A percentile compares a stretch with the other conserved stretches of the same genome.
Conservation (phyloP, 2,329 filamentous ascomycete species). For the Hypoxylon sp. region DNA sequence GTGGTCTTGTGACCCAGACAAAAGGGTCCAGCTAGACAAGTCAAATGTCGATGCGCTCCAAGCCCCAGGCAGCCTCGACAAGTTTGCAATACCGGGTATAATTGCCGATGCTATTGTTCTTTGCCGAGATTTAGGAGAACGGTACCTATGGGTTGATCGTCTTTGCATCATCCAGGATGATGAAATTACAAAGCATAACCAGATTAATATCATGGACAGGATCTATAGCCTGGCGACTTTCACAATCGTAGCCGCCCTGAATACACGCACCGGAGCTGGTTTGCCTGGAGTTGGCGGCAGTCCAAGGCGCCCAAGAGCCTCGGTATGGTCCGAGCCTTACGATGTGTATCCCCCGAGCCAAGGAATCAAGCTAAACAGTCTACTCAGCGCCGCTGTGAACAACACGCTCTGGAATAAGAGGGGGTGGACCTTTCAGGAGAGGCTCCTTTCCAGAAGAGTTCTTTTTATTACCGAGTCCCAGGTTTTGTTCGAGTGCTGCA, state of each 20-base stretch:
- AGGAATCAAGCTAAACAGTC: not conserved
- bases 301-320: constrained; percentile 2
- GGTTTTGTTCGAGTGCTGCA: constrained; percentile 30
- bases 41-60: constrained; percentile 2
- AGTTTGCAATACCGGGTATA: constrained; percentile 6
- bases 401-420: constrained; percentile 31
- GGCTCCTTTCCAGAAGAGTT: constrained; percentile 25
- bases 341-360: not conserved
- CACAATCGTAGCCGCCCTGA: constrained; percentile 21
- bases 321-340: not conserved
- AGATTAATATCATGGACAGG: constrained; percentile 23
- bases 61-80: not conserved
- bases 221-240: constrained; percentile 22
- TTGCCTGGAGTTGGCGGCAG: constrained; percentile 11
- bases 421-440: constrained; percentile 34
- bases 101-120: constrained; percentile 27
- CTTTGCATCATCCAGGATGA: constrained; percentile 35
- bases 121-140: constrained; percentile 29
- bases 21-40: constrained; percentile 7
- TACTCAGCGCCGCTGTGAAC: constrained; percentile 3
- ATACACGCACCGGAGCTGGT: constrained; percentile 9
- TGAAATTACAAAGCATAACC: constrained; percentile 13
- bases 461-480: constrained; percentile 31
- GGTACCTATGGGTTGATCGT: constrained; percentile 34
- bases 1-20: constrained; percentile 2